phyloP scores from a whole-genome alignment of 768 basidiomycete genomes.

The Gloeophyllum trabeum region DNA sequence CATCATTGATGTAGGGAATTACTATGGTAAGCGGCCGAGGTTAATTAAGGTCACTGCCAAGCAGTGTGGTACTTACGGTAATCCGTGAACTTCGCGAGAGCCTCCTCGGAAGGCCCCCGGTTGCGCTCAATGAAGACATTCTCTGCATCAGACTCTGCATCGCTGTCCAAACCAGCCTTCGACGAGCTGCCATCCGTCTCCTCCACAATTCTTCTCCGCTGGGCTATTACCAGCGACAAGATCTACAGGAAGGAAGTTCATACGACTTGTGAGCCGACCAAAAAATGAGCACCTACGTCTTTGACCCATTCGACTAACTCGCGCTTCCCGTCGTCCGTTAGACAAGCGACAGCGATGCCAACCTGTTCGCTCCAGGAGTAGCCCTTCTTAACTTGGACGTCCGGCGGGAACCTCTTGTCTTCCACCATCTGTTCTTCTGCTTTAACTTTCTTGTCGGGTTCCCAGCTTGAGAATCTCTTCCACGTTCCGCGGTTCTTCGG shows the following conservation, averaged over 20 bases:
- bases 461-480: constrained; percentile 77
- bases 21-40: constrained; percentile 26
- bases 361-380: constrained; percentile 86
- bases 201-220: constrained; percentile 48
- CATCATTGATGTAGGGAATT: constrained; percentile 66
- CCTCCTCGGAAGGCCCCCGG: constrained; percentile 50
- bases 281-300: constrained; percentile 54
- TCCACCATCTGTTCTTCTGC: constrained; percentile 21
- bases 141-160: too few species aligned
- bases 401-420: constrained; percentile 41
- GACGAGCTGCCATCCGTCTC: constrained; percentile 37
- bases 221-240: too few species aligned
- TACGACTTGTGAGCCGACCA: too few species aligned
- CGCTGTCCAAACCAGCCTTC: constrained; percentile 10
- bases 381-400: constrained; percentile 78
- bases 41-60: neutral
- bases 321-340: constrained; percentile 54
- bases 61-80: constrained; percentile 57
- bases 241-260: too few species aligned
- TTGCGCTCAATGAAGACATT: too few species aligned
- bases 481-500: constrained; percentile 82
- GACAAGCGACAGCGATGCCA: constrained; percentile 69
- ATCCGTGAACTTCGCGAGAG: constrained; percentile 57
- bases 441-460: constrained; percentile 37
- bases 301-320: constrained; percentile 71